Percentiles rank a stretch among this genome's conserved stretches.
These are phyloP conservation scores for Nicotiana benthamiana DNA, from an alignment of 257 asterid genomes.

Conservation along the genomic window DNA sequence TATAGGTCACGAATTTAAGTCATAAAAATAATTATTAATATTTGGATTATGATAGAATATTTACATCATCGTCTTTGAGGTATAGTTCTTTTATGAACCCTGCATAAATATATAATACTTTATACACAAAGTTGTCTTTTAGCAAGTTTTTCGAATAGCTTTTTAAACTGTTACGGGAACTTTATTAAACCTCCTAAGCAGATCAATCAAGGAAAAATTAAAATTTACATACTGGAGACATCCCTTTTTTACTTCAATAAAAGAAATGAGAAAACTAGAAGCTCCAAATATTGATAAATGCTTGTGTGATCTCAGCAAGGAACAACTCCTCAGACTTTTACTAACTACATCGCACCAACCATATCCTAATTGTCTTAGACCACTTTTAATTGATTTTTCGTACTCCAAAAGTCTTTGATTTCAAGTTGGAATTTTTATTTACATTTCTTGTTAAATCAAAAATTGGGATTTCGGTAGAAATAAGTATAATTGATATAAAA, in stretches of 20 bases:
- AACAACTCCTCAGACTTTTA: neutral
- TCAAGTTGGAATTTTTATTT: neutral
- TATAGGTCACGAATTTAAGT: too few relatives aligned
- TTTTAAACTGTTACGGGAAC: too few relatives aligned
- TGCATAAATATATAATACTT: too few relatives aligned
- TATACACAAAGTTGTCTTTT: too few relatives aligned
- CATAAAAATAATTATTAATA: accelerated
- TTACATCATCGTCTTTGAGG: accelerated
- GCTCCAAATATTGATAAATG: neutral
- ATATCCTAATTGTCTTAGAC: neutral
- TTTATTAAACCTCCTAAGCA: too few relatives aligned
- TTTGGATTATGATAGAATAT: accelerated
- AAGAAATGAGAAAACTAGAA: neutral
- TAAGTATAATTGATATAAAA: too few relatives aligned
- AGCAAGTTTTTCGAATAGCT: too few relatives aligned
- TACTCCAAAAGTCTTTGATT: neutral
- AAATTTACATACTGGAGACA: neutral
- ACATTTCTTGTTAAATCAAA: too few relatives aligned
- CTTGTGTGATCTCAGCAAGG: neutral
- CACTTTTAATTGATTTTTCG: neutral
- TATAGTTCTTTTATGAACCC: accelerated
- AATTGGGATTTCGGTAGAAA: too few relatives aligned
- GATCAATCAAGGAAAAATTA: too few relatives aligned
- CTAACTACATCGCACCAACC: neutral
- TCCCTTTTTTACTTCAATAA: neutral